These are phyloP conservation scores for Amanita fuliginea DNA, from an alignment of 768 basidiomycete species.

Conservation along the genomic window DNA sequence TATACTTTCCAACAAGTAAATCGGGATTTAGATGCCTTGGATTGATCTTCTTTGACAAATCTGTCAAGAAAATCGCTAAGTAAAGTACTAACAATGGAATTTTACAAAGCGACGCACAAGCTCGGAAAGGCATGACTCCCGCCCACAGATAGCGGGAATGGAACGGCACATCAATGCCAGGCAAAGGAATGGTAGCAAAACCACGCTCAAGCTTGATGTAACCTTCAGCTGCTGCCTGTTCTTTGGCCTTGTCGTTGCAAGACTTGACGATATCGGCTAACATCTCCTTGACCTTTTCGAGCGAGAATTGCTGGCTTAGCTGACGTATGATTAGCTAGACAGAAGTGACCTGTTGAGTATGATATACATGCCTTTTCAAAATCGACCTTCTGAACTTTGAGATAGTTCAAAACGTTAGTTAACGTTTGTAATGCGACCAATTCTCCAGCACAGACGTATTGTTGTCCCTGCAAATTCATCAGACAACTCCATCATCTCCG, in stretches of 20 bases:
- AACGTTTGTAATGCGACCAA: conserved; percentile 86
- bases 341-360: conserved; percentile 4
- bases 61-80: conserved; percentile 23
- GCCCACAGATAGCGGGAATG: conserved; percentile 99
- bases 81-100: not conserved
- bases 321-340: conserved; percentile 17
- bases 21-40: conserved; percentile 86
- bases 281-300: conserved; percentile 97
- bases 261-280: conserved; percentile 82
- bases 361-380: conserved; percentile 55
- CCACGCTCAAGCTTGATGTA: conserved; percentile 94
- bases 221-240: conserved; percentile 73
- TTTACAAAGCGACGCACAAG: conserved; percentile 50
- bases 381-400: conserved; percentile 95
- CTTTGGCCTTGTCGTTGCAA: conserved; percentile 64
- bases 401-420: conserved; percentile 92
- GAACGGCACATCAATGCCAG: conserved; percentile 99
- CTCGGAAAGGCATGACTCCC: conserved; percentile 94
- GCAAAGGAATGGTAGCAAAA: conserved; percentile 89
- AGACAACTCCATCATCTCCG: conserved; percentile 4
- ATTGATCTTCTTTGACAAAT: conserved; percentile 97
- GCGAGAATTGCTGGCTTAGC: conserved; percentile 78
- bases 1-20: conserved; percentile 89
- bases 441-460: conserved; percentile 99
- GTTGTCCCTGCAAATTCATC: conserved; percentile 62